Percentiles rank a stretch among this genome's conserved stretches.
phyloP scores from a whole-genome alignment of 768 basidiomycete species.

The Nidularia pulvinata region DNA sequence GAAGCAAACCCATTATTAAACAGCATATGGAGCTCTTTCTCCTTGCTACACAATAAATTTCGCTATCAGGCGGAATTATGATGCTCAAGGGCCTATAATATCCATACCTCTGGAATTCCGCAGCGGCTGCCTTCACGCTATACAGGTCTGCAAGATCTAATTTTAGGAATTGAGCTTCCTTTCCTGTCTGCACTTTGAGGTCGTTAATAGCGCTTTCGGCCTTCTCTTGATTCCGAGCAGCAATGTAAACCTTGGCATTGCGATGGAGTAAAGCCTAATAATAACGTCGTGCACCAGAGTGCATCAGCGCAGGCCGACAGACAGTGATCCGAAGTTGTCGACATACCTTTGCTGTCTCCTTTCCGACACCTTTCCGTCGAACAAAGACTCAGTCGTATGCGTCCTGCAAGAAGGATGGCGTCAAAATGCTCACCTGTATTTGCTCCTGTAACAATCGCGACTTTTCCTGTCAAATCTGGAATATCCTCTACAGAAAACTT shows the following conservation, averaged over 20 bases:
- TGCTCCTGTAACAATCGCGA: slow-evolving; percentile 35
- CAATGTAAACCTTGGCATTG: slow-evolving; percentile 70
- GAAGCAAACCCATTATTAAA: slow-evolving; percentile 44
- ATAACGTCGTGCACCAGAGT: background rate
- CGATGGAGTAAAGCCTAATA: slow-evolving; percentile 47
- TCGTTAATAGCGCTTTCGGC: slow-evolving; percentile 48
- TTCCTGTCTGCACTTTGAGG: slow-evolving; percentile 48
- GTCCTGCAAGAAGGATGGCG: background rate
- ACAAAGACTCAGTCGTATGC: background rate
- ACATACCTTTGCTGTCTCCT: slow-evolving; percentile 53
- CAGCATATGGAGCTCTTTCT: slow-evolving; percentile 39
- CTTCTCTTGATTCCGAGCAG: slow-evolving; percentile 40
- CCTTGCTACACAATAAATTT: slow-evolving; percentile 22
- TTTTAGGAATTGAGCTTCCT: slow-evolving; percentile 35
- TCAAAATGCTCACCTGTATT: slow-evolving; percentile 23
- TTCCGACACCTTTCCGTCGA: slow-evolving; percentile 43
- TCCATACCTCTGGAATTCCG: slow-evolving; percentile 34
- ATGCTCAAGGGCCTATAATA: background rate
- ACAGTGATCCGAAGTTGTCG: background rate
- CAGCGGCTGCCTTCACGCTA: slow-evolving; percentile 34
- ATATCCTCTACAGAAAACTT: slow-evolving; percentile 44
- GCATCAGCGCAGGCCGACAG: background rate
- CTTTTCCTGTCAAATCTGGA: slow-evolving; percentile 48
- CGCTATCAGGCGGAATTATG: too few species aligned
- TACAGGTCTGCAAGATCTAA: slow-evolving; percentile 40